Evolutionary conservation across 75 land plant species (phyloP).

Genomic region (Cunninghamia lanceolata): DNA sequence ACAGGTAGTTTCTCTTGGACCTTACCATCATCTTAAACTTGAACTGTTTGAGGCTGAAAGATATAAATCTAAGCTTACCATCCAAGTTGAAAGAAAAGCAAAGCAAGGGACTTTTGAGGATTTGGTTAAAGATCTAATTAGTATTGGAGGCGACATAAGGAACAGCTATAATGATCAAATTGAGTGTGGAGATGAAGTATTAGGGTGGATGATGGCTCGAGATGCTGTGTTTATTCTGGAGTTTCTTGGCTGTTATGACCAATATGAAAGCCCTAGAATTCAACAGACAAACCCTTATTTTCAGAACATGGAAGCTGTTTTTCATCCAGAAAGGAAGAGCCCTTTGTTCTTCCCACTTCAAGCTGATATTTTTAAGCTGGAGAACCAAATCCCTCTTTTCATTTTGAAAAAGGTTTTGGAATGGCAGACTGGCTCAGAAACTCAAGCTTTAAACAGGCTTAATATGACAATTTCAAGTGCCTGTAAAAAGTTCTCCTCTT

Average conservation of each 20-base stretch:
- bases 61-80: not conserved
- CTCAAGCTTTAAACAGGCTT: not conserved
- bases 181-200: not conserved
- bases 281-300: not conserved
- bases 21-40: not conserved
- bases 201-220: not conserved
- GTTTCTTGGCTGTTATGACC: not conserved
- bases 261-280: not conserved
- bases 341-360: conserved; percentile 7
- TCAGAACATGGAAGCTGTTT: not conserved
- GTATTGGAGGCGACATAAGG: not conserved
- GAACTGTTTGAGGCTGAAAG: not conserved
- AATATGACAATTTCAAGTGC: not conserved
- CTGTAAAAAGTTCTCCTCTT: not conserved
- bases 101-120: not conserved
- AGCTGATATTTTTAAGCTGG: not conserved
- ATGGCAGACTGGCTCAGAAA: not conserved
- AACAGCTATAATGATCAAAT: not conserved
- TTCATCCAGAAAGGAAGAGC: not conserved
- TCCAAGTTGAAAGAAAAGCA: not conserved
- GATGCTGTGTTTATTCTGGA: not conserved
- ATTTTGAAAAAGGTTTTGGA: not conserved
- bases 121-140: not conserved
- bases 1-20: not conserved
- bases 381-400: conserved; percentile 1